Base-by-base conservation (phyloP, 176 grass and related monocot species). In the Canna indica region DNA sequence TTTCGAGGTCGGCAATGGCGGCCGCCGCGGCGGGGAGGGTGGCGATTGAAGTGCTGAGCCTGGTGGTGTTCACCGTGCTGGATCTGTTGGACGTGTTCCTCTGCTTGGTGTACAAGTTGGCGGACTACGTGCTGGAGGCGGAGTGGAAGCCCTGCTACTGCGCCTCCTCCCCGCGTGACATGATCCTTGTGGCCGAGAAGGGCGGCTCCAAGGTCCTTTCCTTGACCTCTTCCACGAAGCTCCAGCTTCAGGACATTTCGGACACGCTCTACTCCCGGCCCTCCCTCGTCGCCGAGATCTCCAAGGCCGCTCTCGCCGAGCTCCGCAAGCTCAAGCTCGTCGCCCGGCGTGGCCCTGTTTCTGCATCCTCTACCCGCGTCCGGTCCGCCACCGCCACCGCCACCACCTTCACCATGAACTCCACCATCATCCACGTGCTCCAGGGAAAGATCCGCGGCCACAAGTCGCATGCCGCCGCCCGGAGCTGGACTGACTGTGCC, bases 111-210 rank as follows among this genome's bases (percentile, higher is more conserved):
- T 99, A 92, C 84, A 93, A 82, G 82, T 70, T 87, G 56, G 81
- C 81, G 33, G 94, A 99, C 81, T 99, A 90, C 86, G 57, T 80
- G 28, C 56, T 77, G 53, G 94, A 99, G 69, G 79, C 81, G 5
- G 94, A 86, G 61, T 93, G 94, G 86, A 82, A 80, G 78, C 94
- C 94, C 17, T 99, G 94, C 84, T 99, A 99, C 80, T 99, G 94
- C 82, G 83, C 86, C 52, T 80, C 82, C 50, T 75, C 76, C 16
- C 54, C 79, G 44, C 56, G 75, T 29, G 89, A 71, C 16, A 90
- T 90, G 80, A 99, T 99, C 71, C 75, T 99, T 16, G 94, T 99
- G 47, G 77, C 82, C 6, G 89, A 93, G 85, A 83, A 80, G 11
- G 86, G 94, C 0, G 89, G 94, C 1, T 99, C 94, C 36, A 99